Evolutionary conservation across 306 rosid species (phyloP).

Genomic region (Alnus glutinosa): DNA sequence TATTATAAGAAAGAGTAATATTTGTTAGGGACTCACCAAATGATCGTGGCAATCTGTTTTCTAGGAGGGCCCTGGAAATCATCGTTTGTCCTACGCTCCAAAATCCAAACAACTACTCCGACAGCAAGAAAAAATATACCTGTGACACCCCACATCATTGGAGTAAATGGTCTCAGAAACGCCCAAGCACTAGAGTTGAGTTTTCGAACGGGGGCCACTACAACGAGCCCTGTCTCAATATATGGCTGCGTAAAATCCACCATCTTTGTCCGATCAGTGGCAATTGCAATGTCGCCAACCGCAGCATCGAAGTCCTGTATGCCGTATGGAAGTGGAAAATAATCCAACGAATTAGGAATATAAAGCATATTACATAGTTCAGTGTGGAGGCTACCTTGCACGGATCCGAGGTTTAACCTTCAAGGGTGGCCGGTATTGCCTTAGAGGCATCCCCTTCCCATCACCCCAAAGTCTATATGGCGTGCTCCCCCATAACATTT

Average conservation of each 20-base stretch:
- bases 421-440: too few species aligned
- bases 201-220: slow-evolving; percentile 70
- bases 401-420: too few species aligned
- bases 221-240: slow-evolving; percentile 89
- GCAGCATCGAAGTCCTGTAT: slow-evolving; percentile 73
- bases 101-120: slow-evolving; percentile 87
- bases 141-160: slow-evolving; percentile 76
- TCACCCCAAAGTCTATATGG: too few species aligned
- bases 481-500: too few species aligned
- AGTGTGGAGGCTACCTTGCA: too few species aligned
- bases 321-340: slow-evolving; percentile 27
- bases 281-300: slow-evolving; percentile 84
- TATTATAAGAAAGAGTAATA: background rate
- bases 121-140: slow-evolving; percentile 63
- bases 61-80: slow-evolving; percentile 91
- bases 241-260: slow-evolving; percentile 95
- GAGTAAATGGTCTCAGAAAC: slow-evolving; percentile 77
- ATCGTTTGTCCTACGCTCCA: slow-evolving; percentile 88
- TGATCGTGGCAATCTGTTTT: slow-evolving; percentile 61
- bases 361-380: background rate
- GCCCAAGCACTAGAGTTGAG: slow-evolving; percentile 75
- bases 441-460: too few species aligned
- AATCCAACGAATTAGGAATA: background rate
- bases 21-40: slow-evolving; percentile 52
- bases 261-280: slow-evolving; percentile 76